Evolutionary conservation across 108 stramenopile genomes (phyloP).

Genomic region (Aurantiochytrium sp.): DNA sequence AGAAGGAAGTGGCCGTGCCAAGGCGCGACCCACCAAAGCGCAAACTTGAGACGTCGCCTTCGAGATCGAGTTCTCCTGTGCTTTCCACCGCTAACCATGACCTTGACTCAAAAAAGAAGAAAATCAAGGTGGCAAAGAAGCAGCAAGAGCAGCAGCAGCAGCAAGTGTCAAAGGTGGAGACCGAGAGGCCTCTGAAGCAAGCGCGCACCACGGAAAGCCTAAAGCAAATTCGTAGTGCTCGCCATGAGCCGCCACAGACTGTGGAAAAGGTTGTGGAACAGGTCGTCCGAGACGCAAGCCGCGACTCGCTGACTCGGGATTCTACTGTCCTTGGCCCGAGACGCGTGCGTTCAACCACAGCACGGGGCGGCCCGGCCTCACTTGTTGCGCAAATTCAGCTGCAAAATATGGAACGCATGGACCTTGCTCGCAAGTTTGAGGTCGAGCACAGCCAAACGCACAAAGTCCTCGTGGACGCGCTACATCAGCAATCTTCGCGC

Average conservation of each 20-base stretch:
- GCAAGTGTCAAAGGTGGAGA: too few relatives aligned
- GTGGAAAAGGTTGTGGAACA: background rate
- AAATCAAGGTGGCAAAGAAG: too few relatives aligned
- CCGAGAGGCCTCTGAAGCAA: too few relatives aligned
- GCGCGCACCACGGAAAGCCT: background rate
- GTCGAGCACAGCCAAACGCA: slow-evolving; percentile 6
- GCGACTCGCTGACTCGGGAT: background rate
- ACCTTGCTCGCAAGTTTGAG: background rate
- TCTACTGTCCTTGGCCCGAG: background rate
- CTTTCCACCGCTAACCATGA: too few relatives aligned
- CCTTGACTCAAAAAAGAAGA: too few relatives aligned
- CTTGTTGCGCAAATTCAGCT: background rate
- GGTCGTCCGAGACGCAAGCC: background rate
- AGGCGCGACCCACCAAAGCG: too few relatives aligned
- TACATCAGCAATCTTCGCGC: background rate
- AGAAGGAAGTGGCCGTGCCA: too few relatives aligned
- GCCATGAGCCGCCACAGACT: background rate
- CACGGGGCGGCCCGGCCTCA: background rate
- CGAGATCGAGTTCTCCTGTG: too few relatives aligned
- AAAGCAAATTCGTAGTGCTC: background rate
- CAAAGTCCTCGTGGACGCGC: background rate
- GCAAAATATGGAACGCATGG: background rate
- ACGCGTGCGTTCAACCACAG: background rate
- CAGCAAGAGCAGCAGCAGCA: too few relatives aligned
- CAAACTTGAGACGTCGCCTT: too few relatives aligned